Base-by-base conservation (phyloP, 2,329 filamentous ascomycete genomes). In the Rutstroemia sp. region DNA sequence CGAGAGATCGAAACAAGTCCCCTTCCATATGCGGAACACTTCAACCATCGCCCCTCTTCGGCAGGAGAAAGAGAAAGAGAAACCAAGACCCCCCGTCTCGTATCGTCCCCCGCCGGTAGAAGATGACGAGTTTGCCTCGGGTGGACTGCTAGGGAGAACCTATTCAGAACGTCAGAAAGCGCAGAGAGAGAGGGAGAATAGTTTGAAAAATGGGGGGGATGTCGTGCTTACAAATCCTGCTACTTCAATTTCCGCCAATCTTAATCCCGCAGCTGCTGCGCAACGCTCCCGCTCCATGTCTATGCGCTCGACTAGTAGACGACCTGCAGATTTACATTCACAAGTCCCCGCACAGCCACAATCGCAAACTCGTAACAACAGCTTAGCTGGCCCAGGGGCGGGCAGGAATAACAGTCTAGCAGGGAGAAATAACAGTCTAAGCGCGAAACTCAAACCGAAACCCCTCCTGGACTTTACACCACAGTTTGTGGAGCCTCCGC, bases 381-480 rank as follows among this genome's bases (percentile, higher is more conserved):
- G 30, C 9, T 12, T 34, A 34, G 30, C n/a, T n/a, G n/a, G n/a
- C n/a, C n/a, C n/a, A n/a, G n/a, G n/a, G n/a, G n/a, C 9, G 4
- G 30, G 30, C 7, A 34, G 30, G 10, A 30, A 30, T 30, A 30
- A 30, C 10, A 12, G 30, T 34, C 9, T 34, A 12, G 30, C 30
- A 9, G 30, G 30, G 30, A 34, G 30, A 4, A 34, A 34, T 34
- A 34, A 34, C 12, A 12, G 9, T 12, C 3, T 34, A n/a, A 19
- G 39, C 7, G 3, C 39, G 9, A 42, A 14, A 8, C 47, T 51
- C 3, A 48, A 54, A 23, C 58, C 62, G 0, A 83, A 82, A 59
- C 86, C 87, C 1, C 75, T 91, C 5, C 72, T 91, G 30, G 87
- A 88, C 65, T 76, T 90, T 42, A 84, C 83, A 0, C 82, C 83